Evolutionary conservation across 768 basidiomycete species (phyloP), one percentile per base, ranked within the genome.

Genomic region (Panaeolus cyanescens): DNA sequence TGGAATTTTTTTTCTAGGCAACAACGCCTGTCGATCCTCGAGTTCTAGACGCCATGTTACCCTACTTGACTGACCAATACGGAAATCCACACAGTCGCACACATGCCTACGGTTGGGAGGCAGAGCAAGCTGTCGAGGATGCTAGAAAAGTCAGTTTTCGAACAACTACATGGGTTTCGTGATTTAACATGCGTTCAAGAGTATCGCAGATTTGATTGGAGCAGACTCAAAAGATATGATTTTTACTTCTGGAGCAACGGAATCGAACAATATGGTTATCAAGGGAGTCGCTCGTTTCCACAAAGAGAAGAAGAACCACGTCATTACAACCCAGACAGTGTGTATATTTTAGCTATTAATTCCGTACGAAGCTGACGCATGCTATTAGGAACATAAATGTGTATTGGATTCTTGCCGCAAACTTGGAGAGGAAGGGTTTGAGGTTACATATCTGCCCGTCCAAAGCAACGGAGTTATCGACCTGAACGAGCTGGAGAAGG

Each of bases 81-180:
- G 97, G 97, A 4, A 99, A 99, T 75, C 96, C 97, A 8, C 97
- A 99, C 72, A 96, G 94, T 73, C 87, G 97, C 59, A 99, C 97
- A 30, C 97, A 99, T 75, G 95, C 97, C 0, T 99, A 99, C 74
- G 97, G 97, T 3, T 99, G 97, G 97, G 97, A 99, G 77, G 94
- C 96, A 5, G 97, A 99, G 70, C 83, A 89, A 69, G 97, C 91
- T 0, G 93, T 97, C 6, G 97, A 99, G 71, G 87, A 90, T 63
- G 96, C 95, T 2, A 86, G 97, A 58, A 89, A 92, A 83, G 95
- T 89, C 55, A 32, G 68, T 59, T 39, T 33, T 15, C n/a, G n/a
- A n/a, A n/a, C n/a, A n/a, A n/a, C n/a, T n/a, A n/a, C 45, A 34
- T n/a, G 17, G 45, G 62, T 32, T 31, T 45, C 33, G n/a, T n/a